Evolutionary conservation across 2,329 filamentous ascomycete species (phyloP).

Genomic region (Lachnellula willkommii): DNA sequence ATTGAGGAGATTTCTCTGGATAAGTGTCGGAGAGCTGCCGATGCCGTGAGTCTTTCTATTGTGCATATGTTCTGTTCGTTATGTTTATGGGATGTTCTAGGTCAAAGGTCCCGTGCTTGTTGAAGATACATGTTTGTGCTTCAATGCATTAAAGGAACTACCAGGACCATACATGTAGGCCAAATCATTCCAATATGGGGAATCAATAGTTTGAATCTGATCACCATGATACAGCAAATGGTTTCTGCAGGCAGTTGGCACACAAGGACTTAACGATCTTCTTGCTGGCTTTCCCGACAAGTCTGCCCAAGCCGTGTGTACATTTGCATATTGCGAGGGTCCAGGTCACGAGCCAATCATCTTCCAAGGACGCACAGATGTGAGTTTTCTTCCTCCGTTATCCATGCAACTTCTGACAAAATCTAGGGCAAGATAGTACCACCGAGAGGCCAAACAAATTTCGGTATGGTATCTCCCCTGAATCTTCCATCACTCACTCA

Average conservation of each 20-base stretch:
- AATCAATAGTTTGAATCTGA: background rate
- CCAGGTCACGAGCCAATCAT: slow-evolving; percentile 78
- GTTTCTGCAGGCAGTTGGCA: slow-evolving; percentile 81
- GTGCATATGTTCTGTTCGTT: background rate
- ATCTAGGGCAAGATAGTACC: slow-evolving; percentile 72
- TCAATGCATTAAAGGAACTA: slow-evolving; percentile 82
- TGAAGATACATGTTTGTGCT: slow-evolving; percentile 93
- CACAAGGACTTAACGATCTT: slow-evolving; percentile 81
- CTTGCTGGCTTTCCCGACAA: slow-evolving; percentile 87
- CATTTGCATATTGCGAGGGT: slow-evolving; percentile 85
- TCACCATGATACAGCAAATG: slow-evolving; percentile 63
- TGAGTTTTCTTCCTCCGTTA: slow-evolving; percentile 37
- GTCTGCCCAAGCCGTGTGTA: slow-evolving; percentile 87
- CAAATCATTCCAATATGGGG: background rate
- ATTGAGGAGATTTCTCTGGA: slow-evolving; percentile 86
- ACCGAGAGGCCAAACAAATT: slow-evolving; percentile 70
- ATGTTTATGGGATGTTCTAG: slow-evolving; percentile 39
- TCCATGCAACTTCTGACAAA: background rate
- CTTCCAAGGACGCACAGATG: slow-evolving; percentile 85
- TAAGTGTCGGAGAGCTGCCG: slow-evolving; percentile 79
- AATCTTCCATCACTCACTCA: slow-evolving; percentile 7
- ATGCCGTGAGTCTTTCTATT: slow-evolving; percentile 50
- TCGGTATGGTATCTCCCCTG: slow-evolving; percentile 53
- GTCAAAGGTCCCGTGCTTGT: slow-evolving; percentile 83
- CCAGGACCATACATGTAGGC: slow-evolving; percentile 90